Conservation (phyloP, 805 yeast genomes). For the Starmerella riodocensis region DNA sequence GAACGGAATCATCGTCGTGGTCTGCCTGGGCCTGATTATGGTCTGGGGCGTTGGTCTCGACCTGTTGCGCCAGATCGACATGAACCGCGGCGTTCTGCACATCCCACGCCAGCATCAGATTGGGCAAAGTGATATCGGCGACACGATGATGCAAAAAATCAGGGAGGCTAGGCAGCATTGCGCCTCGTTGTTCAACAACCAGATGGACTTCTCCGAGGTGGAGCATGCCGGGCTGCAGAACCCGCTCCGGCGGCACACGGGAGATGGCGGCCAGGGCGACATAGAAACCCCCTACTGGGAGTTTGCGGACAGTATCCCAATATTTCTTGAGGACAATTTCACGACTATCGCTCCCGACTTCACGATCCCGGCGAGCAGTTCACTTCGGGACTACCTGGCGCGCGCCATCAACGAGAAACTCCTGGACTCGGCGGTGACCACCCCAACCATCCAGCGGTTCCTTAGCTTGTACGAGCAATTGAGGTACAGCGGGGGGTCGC, state of each 20-base stretch:
- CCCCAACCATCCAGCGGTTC: slow-evolving; percentile 25
- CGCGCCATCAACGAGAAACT: slow-evolving; percentile 25
- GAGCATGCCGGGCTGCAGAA: slow-evolving; percentile 21
- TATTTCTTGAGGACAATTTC: slow-evolving; percentile 19
- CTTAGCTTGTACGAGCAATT: slow-evolving; percentile 50
- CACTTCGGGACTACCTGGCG: slow-evolving; percentile 41
- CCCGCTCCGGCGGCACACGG: slow-evolving; percentile 9
- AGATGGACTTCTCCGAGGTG: slow-evolving; percentile 11
- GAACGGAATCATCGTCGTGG: slow-evolving; percentile 68
- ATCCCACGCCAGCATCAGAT: slow-evolving; percentile 74
- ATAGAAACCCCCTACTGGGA: slow-evolving; percentile 23
- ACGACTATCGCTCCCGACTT: slow-evolving; percentile 25
- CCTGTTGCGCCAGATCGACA: slow-evolving; percentile 45
- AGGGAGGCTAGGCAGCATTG: slow-evolving; percentile 27
- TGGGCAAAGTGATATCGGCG: slow-evolving; percentile 44
- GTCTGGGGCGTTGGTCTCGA: slow-evolving; percentile 39
- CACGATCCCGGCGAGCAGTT: slow-evolving; percentile 35
- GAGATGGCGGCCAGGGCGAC: neutral
- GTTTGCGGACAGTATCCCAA: slow-evolving; percentile 22
- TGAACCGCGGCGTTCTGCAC: slow-evolving; percentile 49
- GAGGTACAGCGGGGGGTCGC: slow-evolving; percentile 50
- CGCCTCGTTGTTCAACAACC: slow-evolving; percentile 10
- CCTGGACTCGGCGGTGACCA: slow-evolving; percentile 15
- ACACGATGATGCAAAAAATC: slow-evolving; percentile 33
- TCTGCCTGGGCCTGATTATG: slow-evolving; percentile 51